phyloP scores from a whole-genome alignment of 129 eudicot species.

The Artemisia argyi region DNA sequence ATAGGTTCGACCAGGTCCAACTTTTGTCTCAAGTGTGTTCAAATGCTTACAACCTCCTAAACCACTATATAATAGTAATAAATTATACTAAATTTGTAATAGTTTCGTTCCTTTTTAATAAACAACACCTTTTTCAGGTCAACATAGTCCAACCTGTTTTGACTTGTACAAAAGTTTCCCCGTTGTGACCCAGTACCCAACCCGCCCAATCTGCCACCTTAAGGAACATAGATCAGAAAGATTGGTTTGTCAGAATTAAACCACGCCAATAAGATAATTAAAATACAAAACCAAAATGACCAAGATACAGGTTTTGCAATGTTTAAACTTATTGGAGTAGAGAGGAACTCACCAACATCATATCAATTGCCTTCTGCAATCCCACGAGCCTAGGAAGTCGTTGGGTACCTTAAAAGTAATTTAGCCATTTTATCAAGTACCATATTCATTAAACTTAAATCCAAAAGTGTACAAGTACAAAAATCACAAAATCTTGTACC shows the following conservation, averaged over 20 bases:
- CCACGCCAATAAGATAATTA: background rate
- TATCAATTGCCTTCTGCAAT: slow-evolving; percentile 78
- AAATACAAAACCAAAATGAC: background rate
- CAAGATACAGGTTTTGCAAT: background rate
- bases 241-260: background rate
- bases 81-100: no score
- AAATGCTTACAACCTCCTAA: background rate
- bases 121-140: background rate
- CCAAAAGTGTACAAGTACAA: slow-evolving; percentile 12
- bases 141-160: background rate
- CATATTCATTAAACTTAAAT: slow-evolving; percentile 9
- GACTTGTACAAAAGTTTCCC: background rate
- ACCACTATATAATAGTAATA: no score
- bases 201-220: background rate
- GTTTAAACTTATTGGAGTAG: slow-evolving; percentile 10
- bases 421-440: background rate
- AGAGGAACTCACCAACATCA: slow-evolving; percentile 77
- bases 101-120: background rate
- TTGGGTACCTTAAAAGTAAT: slow-evolving; percentile 67
- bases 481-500: slow-evolving; percentile 42
- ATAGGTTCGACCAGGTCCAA: no score
- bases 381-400: slow-evolving; percentile 98
- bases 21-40: background rate
- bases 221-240: background rate
- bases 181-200: background rate